Conservation (phyloP, 257 asterid species). For the Gentiana straminea region DNA sequence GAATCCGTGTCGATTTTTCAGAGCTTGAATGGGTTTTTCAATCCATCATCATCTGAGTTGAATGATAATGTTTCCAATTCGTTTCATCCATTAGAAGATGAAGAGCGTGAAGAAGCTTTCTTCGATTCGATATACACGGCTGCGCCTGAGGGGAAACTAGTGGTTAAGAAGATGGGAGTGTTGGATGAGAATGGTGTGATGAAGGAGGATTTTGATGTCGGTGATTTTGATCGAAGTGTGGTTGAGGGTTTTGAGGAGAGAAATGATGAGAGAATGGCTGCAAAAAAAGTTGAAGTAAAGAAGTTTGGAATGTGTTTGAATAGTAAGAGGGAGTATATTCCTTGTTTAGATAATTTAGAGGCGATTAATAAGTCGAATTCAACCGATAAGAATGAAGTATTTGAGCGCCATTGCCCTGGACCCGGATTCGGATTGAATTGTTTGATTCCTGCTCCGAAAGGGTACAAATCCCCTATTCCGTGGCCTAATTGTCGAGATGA, state of each 20-base stretch:
- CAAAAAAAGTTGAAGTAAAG: not conserved
- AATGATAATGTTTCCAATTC: too few species aligned
- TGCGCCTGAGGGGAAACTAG: conserved; percentile 35
- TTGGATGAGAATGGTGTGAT: conserved; percentile 78
- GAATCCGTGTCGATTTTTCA: too few species aligned
- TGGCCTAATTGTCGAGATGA: conserved; percentile 96
- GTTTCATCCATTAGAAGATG: too few species aligned
- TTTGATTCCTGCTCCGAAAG: conserved; percentile 76
- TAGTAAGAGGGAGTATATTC: conserved; percentile 80
- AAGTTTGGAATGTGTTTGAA: conserved; percentile 47
- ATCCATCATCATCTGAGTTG: too few species aligned
- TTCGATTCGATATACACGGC: conserved; percentile 6
- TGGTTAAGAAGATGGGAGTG: conserved; percentile 69
- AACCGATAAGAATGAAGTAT: conserved; percentile 65
- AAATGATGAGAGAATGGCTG: conserved; percentile 36
- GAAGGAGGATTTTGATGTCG: conserved; percentile 71
- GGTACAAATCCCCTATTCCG: conserved; percentile 61
- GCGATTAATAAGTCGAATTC: conserved; percentile 40
- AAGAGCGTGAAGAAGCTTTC: too few species aligned
- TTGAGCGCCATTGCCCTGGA: conserved; percentile 89
- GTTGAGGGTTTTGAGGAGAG: conserved; percentile 45
- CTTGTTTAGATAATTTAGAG: conserved; percentile 82
- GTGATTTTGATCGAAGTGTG: conserved; percentile 55
- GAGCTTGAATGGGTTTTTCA: too few species aligned
- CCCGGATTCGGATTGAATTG: conserved; percentile 59